These are phyloP conservation scores for Penicillium expansum DNA, from an alignment of 2,329 filamentous ascomycete genomes.

Conservation along the genomic window DNA sequence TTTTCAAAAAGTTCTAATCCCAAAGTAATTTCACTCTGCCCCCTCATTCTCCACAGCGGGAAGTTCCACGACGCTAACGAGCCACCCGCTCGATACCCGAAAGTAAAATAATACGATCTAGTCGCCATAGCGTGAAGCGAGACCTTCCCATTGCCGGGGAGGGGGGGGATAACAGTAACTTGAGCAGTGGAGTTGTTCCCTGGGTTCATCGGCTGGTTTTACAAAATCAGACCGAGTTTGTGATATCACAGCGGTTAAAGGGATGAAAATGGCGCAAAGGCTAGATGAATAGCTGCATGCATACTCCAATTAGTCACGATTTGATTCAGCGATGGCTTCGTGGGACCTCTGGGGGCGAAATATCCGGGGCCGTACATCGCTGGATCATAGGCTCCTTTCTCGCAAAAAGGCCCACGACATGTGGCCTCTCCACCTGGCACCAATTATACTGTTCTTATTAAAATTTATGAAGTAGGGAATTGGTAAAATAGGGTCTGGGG, in stretches of 20 bases:
- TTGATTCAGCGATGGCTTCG: too few relatives aligned
- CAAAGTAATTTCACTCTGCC: neutral
- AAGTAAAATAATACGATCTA: constrained; percentile 2
- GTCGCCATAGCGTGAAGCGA: neutral
- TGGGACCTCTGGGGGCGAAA: too few relatives aligned
- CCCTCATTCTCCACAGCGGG: neutral
- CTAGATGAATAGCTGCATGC: too few relatives aligned
- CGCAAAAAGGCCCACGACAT: neutral
- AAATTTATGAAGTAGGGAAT: too few relatives aligned
- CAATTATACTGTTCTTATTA: too few relatives aligned
- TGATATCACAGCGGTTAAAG: neutral
- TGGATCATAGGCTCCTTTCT: neutral
- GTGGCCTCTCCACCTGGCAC: neutral
- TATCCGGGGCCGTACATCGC: neutral
- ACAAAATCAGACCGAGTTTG: neutral
- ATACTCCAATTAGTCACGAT: too few relatives aligned
- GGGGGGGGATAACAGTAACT: constrained; percentile 1
- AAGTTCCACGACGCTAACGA: neutral
- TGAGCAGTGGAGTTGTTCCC: neutral
- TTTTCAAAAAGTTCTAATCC: too few relatives aligned
- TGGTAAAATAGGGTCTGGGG: too few relatives aligned
- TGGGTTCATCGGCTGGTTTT: neutral
- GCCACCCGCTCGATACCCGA: neutral
- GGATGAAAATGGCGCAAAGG: too few relatives aligned
- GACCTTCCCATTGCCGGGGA: constrained; percentile 12